Conservation (phyloP, 2,329 filamentous ascomycete genomes). For the Aspergillus ibericus region DNA sequence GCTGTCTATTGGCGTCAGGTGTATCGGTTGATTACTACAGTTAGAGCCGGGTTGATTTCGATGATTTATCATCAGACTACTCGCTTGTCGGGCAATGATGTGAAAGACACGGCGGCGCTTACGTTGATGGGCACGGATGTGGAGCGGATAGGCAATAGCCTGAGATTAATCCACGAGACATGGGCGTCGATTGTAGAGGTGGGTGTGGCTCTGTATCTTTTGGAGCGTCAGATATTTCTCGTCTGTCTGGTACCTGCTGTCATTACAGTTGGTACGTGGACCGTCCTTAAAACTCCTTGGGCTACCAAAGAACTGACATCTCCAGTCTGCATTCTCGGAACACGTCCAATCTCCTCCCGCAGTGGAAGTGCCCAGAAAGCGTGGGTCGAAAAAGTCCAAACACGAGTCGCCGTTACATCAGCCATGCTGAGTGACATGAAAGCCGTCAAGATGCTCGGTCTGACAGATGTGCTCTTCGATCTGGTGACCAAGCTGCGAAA, state of each 20-base stretch:
- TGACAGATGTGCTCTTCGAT: slow-evolving; percentile 33
- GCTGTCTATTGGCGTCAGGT: slow-evolving; percentile 27
- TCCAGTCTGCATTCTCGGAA: slow-evolving; percentile 9
- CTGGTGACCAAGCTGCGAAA: slow-evolving; percentile 26
- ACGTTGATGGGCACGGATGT: slow-evolving; percentile 51
- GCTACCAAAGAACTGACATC: neutral
- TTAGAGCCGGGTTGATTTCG: slow-evolving; percentile 36
- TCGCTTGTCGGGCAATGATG: slow-evolving; percentile 26
- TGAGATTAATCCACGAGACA: slow-evolving; percentile 30
- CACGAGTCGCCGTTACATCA: slow-evolving; percentile 42
- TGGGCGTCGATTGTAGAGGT: slow-evolving; percentile 42
- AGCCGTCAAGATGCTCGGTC: slow-evolving; percentile 45
- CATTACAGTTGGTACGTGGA: slow-evolving; percentile 29
- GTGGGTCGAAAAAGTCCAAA: slow-evolving; percentile 47
- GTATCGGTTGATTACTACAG: slow-evolving; percentile 29
- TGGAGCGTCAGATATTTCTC: slow-evolving; percentile 32
- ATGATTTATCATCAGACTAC: slow-evolving; percentile 50
- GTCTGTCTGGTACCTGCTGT: slow-evolving; percentile 36
- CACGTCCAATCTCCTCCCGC: slow-evolving; percentile 8
- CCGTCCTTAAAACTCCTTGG: too few species aligned
- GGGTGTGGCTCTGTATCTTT: slow-evolving; percentile 37
- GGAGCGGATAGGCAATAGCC: slow-evolving; percentile 29
- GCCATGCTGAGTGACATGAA: slow-evolving; percentile 46
- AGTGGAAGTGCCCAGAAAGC: slow-evolving; percentile 25
- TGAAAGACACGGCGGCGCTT: slow-evolving; percentile 40